Evolutionary conservation across 2,329 filamentous ascomycete genomes (phyloP).

Genomic region (Trichoderma atroviride): DNA sequence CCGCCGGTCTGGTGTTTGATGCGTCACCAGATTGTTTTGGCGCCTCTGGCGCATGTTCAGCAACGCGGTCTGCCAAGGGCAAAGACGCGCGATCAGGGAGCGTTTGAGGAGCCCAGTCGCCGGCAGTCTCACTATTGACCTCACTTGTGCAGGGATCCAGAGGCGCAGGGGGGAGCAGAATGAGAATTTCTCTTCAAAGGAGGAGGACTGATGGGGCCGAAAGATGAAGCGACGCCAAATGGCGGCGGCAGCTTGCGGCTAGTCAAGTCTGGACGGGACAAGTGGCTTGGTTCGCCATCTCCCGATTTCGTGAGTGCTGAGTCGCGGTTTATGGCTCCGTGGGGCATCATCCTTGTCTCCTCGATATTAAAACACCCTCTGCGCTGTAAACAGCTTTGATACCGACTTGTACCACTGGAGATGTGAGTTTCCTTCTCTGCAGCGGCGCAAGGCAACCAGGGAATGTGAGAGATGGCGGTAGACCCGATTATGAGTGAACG

Average conservation of each 20-base stretch:
- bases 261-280: conserved; percentile 16
- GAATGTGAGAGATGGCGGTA: conserved; percentile 1
- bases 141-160: background rate
- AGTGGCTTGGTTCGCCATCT: conserved; percentile 15
- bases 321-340: conserved; percentile 9
- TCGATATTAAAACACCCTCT: background rate
- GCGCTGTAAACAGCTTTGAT: background rate
- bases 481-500: conserved; percentile 3
- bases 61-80: conserved; percentile 19
- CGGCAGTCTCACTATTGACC: background rate
- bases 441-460: background rate
- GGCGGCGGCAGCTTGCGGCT: conserved; percentile 6
- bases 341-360: conserved; percentile 18
- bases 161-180: conserved; percentile 13
- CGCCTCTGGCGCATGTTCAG: conserved; percentile 33
- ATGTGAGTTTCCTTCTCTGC: background rate
- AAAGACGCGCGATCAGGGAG: conserved; percentile 26
- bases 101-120: background rate
- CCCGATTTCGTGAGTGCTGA: conserved; percentile 3
- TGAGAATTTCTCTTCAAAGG: conserved; percentile 32
- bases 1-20: conserved; percentile 21
- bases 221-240: conserved; percentile 23
- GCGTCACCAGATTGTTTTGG: conserved; percentile 30
- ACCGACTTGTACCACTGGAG: conserved; percentile 1
- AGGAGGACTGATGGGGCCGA: conserved; percentile 37